Base-by-base conservation (phyloP, 805 yeast species). In the Isabelozyma rhagii region DNA sequence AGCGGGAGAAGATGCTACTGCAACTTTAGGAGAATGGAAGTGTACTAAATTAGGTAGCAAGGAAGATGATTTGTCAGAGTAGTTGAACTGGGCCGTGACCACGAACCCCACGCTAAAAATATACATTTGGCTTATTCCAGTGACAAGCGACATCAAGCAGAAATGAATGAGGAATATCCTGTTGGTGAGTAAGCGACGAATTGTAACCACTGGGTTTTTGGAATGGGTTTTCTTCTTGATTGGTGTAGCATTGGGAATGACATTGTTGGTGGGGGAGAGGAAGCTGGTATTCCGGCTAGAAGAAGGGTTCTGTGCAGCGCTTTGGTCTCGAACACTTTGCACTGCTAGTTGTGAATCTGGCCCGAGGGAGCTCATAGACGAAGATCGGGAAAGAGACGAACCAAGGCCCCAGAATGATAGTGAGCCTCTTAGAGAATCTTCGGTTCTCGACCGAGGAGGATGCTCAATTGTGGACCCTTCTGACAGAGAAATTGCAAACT, bases 61-160 rank as follows among this genome's bases (percentile, higher is more conserved):
- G 36, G 17, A 10, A 1, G 25, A 13, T 28, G 15, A 64, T 53
- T 75, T 53, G 25, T 21, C 25, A 6, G 25, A 21, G 50, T 59
- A 65, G 41, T 63, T 57, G 46, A 59, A 62, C 50, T 73, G 78
- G 2, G 79, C 77, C 3, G 67, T 62, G 8, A 85, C 87, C n/a
- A 87, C 75, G 58, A 83, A 87, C 0, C 96, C 96, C 36, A 87
- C 84, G 2, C 87, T 78, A 59, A 77, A 87, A 27, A 87, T 86
- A 60, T 86, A 87, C 64, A 81, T 79, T 61, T 86, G 92, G 3
- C 91, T 88, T 41, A 83, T 71, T 1, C 89, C 85, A 59, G 84
- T 80, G 42, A 81, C 66, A 5, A 80, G 63, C 0, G 87, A 81
- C 21, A 85, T 69, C n/a, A 82, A 72, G 6, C 81, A 43, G 55